Conservation (phyloP, 2,329 filamentous ascomycete species). For the Exophiala xenobiotica region DNA sequence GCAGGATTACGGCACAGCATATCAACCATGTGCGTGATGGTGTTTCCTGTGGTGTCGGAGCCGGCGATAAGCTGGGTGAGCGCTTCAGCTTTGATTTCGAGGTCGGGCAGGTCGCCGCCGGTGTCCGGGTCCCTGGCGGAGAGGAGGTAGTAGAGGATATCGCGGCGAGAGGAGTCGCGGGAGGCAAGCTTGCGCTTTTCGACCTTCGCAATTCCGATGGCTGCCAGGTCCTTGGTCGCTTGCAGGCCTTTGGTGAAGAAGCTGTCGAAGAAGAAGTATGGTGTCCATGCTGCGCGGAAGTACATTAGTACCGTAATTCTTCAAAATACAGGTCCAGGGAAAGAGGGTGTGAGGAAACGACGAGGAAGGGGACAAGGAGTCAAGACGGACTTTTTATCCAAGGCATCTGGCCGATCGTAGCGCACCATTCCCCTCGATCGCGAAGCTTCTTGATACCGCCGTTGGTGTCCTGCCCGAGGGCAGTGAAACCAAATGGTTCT, state of each 20-base stretch:
- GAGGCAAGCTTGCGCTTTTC: slow-evolving; percentile 30
- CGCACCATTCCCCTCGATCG: slow-evolving; percentile 18
- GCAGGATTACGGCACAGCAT: slow-evolving; percentile 31
- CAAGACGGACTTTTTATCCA: slow-evolving; percentile 12
- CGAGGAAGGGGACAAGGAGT: background rate
- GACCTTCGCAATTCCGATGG: slow-evolving; percentile 34
- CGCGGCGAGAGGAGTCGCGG: slow-evolving; percentile 32
- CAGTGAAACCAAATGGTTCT: slow-evolving; percentile 31
- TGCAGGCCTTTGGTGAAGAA: slow-evolving; percentile 21
- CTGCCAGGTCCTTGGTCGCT: slow-evolving; percentile 18
- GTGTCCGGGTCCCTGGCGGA: slow-evolving; percentile 32
- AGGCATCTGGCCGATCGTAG: slow-evolving; percentile 16
- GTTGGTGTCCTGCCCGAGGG: slow-evolving; percentile 13
- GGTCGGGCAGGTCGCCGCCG: slow-evolving; percentile 29
- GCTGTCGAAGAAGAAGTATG: slow-evolving; percentile 31
- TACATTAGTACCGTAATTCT: background rate
- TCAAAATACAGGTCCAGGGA: background rate
- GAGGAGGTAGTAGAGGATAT: slow-evolving; percentile 45
- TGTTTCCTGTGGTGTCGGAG: slow-evolving; percentile 37
- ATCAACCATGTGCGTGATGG: slow-evolving; percentile 28
- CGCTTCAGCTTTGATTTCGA: slow-evolving; percentile 38
- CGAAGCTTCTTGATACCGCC: slow-evolving; percentile 18
- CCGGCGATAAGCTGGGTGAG: slow-evolving; percentile 44
- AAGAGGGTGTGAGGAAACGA: no score
- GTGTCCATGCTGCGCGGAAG: slow-evolving; percentile 11